Evolutionary conservation across 2,329 filamentous ascomycete genomes (phyloP).

Genomic region (Calonectria pseudoturangicola): DNA sequence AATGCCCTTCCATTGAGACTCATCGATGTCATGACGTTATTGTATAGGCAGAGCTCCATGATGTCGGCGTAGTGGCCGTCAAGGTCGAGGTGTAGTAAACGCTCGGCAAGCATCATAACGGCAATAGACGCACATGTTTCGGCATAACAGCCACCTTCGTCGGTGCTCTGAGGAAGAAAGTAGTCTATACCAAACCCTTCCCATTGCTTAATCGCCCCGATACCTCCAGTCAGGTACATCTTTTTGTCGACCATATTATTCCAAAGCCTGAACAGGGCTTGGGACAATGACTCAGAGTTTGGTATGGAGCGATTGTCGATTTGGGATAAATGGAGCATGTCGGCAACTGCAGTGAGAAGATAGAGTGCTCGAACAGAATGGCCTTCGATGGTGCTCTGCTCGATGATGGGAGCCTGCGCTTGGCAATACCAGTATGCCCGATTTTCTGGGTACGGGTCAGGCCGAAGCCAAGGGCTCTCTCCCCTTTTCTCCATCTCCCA

Average conservation of each 20-base stretch:
- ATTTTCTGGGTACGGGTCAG: constrained; percentile 67
- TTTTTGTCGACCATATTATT: constrained; percentile 76
- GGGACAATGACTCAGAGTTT: constrained; percentile 54
- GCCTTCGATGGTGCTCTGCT: constrained; percentile 65
- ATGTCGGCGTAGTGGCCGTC: constrained; percentile 73
- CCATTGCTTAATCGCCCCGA: constrained; percentile 68
- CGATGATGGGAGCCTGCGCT: constrained; percentile 71
- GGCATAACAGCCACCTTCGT: constrained; percentile 77
- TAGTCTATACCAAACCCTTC: constrained; percentile 48
- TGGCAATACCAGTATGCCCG: constrained; percentile 71
- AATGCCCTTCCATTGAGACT: constrained; percentile 73
- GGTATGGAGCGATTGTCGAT: constrained; percentile 42
- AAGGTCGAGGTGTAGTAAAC: constrained; percentile 72
- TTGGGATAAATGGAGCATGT: constrained; percentile 68
- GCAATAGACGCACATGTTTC: constrained; percentile 78
- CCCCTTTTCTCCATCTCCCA: constrained; percentile 70
- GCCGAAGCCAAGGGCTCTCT: constrained; percentile 67
- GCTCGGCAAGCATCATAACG: constrained; percentile 76
- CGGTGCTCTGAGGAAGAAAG: constrained; percentile 72
- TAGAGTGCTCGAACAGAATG: constrained; percentile 78
- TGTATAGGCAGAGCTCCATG: constrained; percentile 77
- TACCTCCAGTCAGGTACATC: constrained; percentile 78
- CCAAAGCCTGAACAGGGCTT: constrained; percentile 71
- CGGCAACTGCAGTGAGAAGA: constrained; percentile 73
- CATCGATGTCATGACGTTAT: constrained; percentile 75